Evolutionary conservation across 345 rosid genomes (phyloP), one percentile per base, ranked within the genome.

Genomic region (Lepidium didymum): DNA sequence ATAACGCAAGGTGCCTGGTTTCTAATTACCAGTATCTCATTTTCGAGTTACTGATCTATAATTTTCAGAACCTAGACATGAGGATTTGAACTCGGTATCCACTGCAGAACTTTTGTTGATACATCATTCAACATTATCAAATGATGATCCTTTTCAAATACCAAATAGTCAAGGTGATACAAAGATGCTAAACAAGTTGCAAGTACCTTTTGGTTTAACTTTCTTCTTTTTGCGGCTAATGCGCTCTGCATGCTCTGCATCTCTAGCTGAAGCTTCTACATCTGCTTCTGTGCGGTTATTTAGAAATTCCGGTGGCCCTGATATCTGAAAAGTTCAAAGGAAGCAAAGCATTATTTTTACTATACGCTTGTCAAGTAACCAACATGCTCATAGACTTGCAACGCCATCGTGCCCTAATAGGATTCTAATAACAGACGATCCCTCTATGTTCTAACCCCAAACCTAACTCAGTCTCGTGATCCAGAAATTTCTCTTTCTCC

Each of bases 291-390:
- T 84, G 0, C 81, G 67, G 77, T 88, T 81, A 63, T 81, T 88
- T 38, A 93, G 92, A 81, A 93, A 90, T 78, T 82, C 84, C 0
- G 97, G 98, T 5, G 97, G 97, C 49, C 91, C 92, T 79, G 92
- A 81, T 78, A 93, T 65, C 97, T 93, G 69, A 80, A 79, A 42
- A 50, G 70, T 6, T 27, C 71, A 79, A 73, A 51, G 36, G 53
- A 57, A 36, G 12, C 69, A 50, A 52, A 36, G 3, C 23, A 35
- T 49, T 33, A 43, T 14, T 25, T 14, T 25, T n/a, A 50, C 16
- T 18, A 16, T 27, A 52, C n/a, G 38, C 47, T 49, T 29, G 12
- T 11, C 3, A 36, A 60, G 41, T 46, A 69, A 44, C 60, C 15
- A 62, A 13, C 31, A n/a, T n/a, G 8, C 19, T 75, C 12, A 34